Conservation (phyloP, 2,329 filamentous ascomycete genomes). For the Huntiella abstrusa region DNA sequence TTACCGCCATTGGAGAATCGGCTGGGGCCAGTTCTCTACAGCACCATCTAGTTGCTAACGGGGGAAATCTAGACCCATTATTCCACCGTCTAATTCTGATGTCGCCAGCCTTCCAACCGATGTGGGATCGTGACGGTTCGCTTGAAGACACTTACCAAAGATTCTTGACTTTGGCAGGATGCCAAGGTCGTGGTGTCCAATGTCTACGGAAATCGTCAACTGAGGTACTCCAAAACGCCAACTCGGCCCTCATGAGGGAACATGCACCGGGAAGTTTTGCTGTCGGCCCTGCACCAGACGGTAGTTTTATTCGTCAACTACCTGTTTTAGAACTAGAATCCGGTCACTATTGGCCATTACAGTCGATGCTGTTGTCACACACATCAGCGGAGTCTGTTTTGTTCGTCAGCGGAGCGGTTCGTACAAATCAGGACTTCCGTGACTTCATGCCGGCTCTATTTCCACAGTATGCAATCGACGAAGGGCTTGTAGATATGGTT, state of each 20-base stretch:
- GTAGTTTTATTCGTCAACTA: conserved; percentile 17
- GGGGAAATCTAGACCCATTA: conserved; percentile 24
- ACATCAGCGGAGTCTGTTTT: conserved; percentile 16
- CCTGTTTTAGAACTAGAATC: conserved; percentile 17
- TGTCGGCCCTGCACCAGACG: conserved; percentile 18
- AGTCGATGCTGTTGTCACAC: conserved; percentile 17
- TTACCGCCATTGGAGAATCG: conserved; percentile 31
- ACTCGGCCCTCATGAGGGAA: conserved; percentile 15
- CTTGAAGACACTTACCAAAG: conserved; percentile 17
- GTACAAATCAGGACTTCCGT: conserved; percentile 18
- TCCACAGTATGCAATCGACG: conserved; percentile 17
- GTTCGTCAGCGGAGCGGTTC: conserved; percentile 16
- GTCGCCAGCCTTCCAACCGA: conserved; percentile 20
- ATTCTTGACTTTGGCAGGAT: conserved; percentile 19
- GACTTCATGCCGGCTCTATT: conserved; percentile 17
- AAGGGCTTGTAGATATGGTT: conserved; percentile 15
- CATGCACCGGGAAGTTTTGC: conserved; percentile 17
- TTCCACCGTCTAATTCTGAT: conserved; percentile 21
- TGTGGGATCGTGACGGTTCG: conserved; percentile 18
- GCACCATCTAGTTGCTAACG: conserved; percentile 28
- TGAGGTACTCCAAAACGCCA: conserved; percentile 15
- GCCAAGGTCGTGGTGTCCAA: conserved; percentile 15
- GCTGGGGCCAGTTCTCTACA: conserved; percentile 31
- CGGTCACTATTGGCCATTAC: conserved; percentile 16
- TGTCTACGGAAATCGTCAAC: conserved; percentile 16